These are phyloP conservation scores for Monosporascus cannonballus DNA, from an alignment of 2,329 filamentous ascomycete species.

Conservation along the genomic window DNA sequence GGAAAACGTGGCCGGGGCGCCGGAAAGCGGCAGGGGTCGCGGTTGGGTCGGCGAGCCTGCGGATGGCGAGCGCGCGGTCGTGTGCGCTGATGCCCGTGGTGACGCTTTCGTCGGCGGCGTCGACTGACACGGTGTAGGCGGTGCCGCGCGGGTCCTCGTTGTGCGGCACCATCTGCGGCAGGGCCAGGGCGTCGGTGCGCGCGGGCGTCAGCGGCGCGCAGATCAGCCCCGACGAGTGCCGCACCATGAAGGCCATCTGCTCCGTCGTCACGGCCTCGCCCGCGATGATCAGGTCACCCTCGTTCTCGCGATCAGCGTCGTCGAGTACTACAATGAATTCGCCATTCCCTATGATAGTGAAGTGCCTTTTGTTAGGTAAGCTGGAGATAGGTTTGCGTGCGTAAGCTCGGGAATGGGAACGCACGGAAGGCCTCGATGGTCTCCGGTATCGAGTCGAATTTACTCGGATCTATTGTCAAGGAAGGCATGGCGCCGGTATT, in stretches of 20 bases:
- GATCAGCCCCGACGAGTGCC: slow-evolving; percentile 83
- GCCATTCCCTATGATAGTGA: slow-evolving; percentile 53
- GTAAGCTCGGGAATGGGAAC: slow-evolving; percentile 21
- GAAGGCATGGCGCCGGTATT: slow-evolving; percentile 39
- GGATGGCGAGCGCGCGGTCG: slow-evolving; percentile 78
- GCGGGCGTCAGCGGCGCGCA: slow-evolving; percentile 75
- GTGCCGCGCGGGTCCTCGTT: slow-evolving; percentile 81
- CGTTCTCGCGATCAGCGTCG: slow-evolving; percentile 87
- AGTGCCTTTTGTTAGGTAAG: slow-evolving; percentile 6
- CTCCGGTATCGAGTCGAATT: slow-evolving; percentile 62
- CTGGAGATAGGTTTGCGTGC: slow-evolving; percentile 2
- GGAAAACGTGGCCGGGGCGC: slow-evolving; percentile 84
- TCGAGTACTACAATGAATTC: slow-evolving; percentile 97
- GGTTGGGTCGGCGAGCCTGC: slow-evolving; percentile 65
- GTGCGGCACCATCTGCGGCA: slow-evolving; percentile 80
- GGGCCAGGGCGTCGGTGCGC: slow-evolving; percentile 63
- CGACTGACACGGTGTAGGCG: slow-evolving; percentile 87
- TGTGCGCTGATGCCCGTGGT: slow-evolving; percentile 88
- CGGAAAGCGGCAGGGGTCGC: slow-evolving; percentile 58
- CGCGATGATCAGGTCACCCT: slow-evolving; percentile 96
- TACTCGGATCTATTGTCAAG: slow-evolving; percentile 41
- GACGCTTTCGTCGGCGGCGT: slow-evolving; percentile 65
- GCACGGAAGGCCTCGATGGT: slow-evolving; percentile 59
- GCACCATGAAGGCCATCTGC: slow-evolving; percentile 95
- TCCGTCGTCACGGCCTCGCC: slow-evolving; percentile 75